Evolutionary conservation across 1,284 basidiomycete species (phyloP), one percentile per base, ranked within the genome.

Genomic region (Moesziomyces sp.): DNA sequence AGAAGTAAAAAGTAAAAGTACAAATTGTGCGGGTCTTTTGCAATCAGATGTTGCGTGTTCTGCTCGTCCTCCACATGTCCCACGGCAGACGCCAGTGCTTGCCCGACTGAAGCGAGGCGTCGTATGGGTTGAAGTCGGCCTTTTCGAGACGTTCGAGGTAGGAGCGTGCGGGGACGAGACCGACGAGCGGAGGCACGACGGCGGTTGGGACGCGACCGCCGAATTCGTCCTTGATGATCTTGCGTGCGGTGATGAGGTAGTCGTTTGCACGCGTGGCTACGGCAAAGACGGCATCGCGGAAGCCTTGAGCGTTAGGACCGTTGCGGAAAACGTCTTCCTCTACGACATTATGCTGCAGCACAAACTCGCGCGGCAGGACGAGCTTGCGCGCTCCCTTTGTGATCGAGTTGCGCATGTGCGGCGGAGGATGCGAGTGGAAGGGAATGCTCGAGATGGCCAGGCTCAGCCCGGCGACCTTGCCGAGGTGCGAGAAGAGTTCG

Each of bases 261-360:
- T 96, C 93, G 86, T 96, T 94, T 43, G 93, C 94, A 19, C 92
- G 85, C 11, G 91, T 93, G 18, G 94, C 94, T 82, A 96, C 91
- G 80, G 94, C 92, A 82, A 91, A 97, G 38, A 93, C 91, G 0
- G 93, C 93, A 63, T 89, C 88, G 46, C 79, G 80, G 63, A 92
- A 89, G 43, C 89, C 90, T 48, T 87, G 83, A 46, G 91, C 92
- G 19, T 87, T 84, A 10, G 88, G 87, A 1, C 92, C 91, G 45
- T 87, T 87, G 35, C 92, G 87, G 83, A 94, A 91, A 11, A 97
- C 90, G 28, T 94, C 91, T 83, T 97, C 93, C 83, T 96, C 93
- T 48, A 88, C 89, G 13, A 97, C 90, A 9, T 89, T 88, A 79
- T 94, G 90, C 69, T 89, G 90, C 45, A 91, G 90, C 11, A 91